Percentiles rank a stretch among this genome's conserved stretches.
These are phyloP conservation scores for Allomyces macrogynus DNA, from an alignment of 192 early-diverging fungal genomes.

Conservation along the genomic window DNA sequence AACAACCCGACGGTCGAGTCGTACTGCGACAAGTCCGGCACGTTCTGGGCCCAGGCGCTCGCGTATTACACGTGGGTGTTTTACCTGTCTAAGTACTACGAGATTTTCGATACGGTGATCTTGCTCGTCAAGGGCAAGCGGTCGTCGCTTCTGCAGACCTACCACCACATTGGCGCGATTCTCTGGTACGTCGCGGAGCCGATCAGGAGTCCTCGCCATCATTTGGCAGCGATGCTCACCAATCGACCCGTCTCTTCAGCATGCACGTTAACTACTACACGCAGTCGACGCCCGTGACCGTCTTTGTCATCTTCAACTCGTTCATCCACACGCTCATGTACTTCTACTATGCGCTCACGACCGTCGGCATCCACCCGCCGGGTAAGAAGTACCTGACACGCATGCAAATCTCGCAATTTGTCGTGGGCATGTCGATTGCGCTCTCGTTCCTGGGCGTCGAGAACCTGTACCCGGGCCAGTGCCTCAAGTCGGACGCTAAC, in stretches of 20 bases:
- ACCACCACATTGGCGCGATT: constrained; percentile 72
- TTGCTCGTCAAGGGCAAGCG: constrained; percentile 57
- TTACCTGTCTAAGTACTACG: constrained; percentile 71
- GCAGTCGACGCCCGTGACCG: constrained; percentile 53
- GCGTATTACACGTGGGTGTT: constrained; percentile 70
- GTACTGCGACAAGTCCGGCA: constrained; percentile 39
- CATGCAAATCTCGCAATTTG: constrained; percentile 71
- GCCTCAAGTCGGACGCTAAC: constrained; percentile 26
- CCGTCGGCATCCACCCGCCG: constrained; percentile 49
- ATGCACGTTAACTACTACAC: constrained; percentile 58
- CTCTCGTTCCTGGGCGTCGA: constrained; percentile 33
- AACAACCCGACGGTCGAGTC: constrained; percentile 25
- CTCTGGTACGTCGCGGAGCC: too few relatives aligned
- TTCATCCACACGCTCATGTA: constrained; percentile 81
- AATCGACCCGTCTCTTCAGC: constrained; percentile 6
- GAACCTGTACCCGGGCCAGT: constrained; percentile 21
- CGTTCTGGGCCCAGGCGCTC: constrained; percentile 45
- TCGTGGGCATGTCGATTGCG: constrained; percentile 45
- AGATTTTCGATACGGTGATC: constrained; percentile 72
- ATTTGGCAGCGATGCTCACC: too few relatives aligned
- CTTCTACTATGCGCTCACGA: constrained; percentile 56
- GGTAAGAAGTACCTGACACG: constrained; percentile 60
- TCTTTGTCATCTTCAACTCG: constrained; percentile 60
- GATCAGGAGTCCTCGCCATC: too few relatives aligned
- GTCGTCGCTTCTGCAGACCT: constrained; percentile 60